A percentile compares a stretch with the other conserved stretches of the same genome.
phyloP scores from a whole-genome alignment of 116 monocot genomes.

The Papilionanthe hybrid region DNA sequence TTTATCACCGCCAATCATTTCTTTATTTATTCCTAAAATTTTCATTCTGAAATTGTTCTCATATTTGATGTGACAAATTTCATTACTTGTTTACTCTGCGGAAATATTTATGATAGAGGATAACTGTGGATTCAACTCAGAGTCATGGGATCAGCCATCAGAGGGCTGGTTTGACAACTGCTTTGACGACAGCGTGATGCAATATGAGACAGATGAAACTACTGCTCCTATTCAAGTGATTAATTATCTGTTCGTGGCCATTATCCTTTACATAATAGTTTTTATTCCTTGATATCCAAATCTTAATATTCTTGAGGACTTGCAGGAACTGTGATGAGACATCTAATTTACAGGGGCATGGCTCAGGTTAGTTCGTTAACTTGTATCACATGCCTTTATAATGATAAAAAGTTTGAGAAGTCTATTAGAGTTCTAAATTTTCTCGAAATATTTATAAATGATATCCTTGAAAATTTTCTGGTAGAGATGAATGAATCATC shows the following conservation, averaged over 20 bases:
- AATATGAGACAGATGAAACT: conserved; percentile 14
- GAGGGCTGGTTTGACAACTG: conserved; percentile 13
- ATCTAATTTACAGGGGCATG: neutral
- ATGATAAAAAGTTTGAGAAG: neutral
- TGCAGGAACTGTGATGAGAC: neutral
- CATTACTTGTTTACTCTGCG: neutral
- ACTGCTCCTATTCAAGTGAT: neutral
- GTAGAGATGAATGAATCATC: conserved; percentile 15
- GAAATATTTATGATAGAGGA: conserved; percentile 2
- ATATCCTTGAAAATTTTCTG: neutral
- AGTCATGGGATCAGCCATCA: conserved; percentile 12
- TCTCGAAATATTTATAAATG: too few species aligned
- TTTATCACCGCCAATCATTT: neutral
- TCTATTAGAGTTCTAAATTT: too few species aligned
- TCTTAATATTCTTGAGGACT: neutral
- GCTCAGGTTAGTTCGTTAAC: neutral
- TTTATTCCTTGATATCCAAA: neutral
- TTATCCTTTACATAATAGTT: neutral
- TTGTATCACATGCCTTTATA: neutral
- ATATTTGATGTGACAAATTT: neutral
- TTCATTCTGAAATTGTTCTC: neutral
- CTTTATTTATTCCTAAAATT: neutral
- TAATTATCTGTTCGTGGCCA: neutral
- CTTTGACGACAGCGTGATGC: conserved; percentile 9
- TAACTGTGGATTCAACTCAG: conserved; percentile 4